These are phyloP conservation scores for Acrasis kona DNA, from an alignment of 78 protist species.

Conservation along the genomic window DNA sequence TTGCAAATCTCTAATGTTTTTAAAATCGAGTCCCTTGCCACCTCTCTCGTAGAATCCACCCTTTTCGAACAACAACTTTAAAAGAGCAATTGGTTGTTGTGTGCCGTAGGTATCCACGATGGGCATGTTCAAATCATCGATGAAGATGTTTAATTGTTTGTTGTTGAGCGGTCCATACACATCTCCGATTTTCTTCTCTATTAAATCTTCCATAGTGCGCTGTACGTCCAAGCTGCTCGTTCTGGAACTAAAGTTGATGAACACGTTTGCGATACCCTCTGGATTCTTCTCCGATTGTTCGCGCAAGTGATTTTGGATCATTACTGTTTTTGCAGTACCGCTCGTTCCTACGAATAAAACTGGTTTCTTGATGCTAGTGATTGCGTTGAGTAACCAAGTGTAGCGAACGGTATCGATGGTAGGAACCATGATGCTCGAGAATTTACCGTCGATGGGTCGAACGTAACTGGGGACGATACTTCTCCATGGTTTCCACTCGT, in stretches of 20 bases:
- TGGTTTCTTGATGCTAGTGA: conserved; percentile 8
- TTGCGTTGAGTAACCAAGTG: conserved; percentile 27
- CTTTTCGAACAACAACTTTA: conserved; percentile 40
- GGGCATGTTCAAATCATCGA: conserved; percentile 78
- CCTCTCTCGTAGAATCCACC: conserved; percentile 57
- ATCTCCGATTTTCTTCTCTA: conserved; percentile 72
- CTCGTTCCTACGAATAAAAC: conserved; percentile 61
- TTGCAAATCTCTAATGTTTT: conserved; percentile 23
- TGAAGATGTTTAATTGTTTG: conserved; percentile 37
- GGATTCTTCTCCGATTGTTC: not conserved
- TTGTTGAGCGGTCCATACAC: conserved; percentile 53
- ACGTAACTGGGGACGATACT: conserved; percentile 12
- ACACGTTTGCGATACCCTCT: not conserved
- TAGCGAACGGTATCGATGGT: conserved; percentile 72
- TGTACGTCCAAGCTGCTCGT: conserved; percentile 56
- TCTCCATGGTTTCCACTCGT: conserved; percentile 64
- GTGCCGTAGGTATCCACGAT: conserved; percentile 60
- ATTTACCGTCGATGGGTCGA: conserved; percentile 41
- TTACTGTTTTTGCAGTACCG: conserved; percentile 81
- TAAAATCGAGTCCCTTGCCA: conserved; percentile 26
- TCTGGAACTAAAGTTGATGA: conserved; percentile 51
- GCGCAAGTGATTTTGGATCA: conserved; percentile 36
- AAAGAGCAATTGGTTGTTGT: conserved; percentile 65
- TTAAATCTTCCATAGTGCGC: conserved; percentile 42
- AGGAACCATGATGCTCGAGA: conserved; percentile 66